phyloP scores from a whole-genome alignment of 2,329 filamentous ascomycete genomes.

The Fusarium torulosum region DNA sequence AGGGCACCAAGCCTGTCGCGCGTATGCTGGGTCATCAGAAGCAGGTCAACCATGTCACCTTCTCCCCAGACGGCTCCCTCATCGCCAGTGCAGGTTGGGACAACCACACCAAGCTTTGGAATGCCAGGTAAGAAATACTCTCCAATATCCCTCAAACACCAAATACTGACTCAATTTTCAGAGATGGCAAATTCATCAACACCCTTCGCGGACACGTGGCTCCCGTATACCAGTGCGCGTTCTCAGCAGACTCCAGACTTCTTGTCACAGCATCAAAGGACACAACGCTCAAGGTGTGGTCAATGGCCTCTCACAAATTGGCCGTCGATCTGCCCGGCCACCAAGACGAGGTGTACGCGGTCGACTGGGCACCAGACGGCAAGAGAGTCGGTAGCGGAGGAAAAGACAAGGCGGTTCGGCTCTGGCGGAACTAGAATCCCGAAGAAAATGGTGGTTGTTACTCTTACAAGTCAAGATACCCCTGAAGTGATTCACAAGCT shows the following conservation, averaged over 20 bases:
- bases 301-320: conserved; percentile 86
- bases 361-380: conserved; percentile 95
- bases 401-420: conserved; percentile 83
- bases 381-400: conserved; percentile 90
- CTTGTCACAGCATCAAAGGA: conserved; percentile 91
- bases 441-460: conserved; percentile 35
- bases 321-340: conserved; percentile 86
- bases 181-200: conserved; percentile 82
- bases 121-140: conserved; percentile 68
- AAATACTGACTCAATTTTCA: conserved; percentile 45
- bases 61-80: conserved; percentile 88
- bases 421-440: conserved; percentile 70
- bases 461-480: conserved; percentile 44
- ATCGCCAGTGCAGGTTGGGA: conserved; percentile 94
- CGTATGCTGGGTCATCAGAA: conserved; percentile 95
- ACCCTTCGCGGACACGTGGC: conserved; percentile 90
- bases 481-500: conserved; percentile 33
- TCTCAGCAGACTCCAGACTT: conserved; percentile 91
- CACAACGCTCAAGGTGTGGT: conserved; percentile 95
- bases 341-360: conserved; percentile 91
- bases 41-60: conserved; percentile 94
- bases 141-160: background rate
- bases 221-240: conserved; percentile 91
- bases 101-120: conserved; percentile 95
- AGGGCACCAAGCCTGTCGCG: conserved; percentile 85